Evolutionary conservation across 2,329 filamentous ascomycete species (phyloP), one percentile per base, ranked within the genome.

Genomic region (Beauveria rudraprayagi): DNA sequence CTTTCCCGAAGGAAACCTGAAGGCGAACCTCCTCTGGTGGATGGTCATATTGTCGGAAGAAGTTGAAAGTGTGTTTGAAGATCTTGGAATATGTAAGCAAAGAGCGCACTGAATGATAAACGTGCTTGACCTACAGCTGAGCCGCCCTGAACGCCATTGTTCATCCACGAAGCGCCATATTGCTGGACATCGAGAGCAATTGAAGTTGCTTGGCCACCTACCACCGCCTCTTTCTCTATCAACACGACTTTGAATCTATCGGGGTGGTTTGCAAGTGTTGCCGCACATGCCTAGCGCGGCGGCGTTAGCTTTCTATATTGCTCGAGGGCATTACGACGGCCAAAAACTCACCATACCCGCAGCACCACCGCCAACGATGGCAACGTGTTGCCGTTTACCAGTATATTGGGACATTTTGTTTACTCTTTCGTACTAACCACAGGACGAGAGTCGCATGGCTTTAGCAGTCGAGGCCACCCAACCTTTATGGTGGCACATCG

Each of bases 31-130:
- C 80, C 65, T 84, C 77, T 3, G 84, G 77, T 56, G 80, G 76
- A 66, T 81, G 78, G 14, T 80, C 80, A 64, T 86, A 80, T 55
- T 80, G 75, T 5, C 78, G 75, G 67, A 87, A 87, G 78, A 86
- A 86, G 57, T 82, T 83, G 76, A 87, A 82, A 0, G 84, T 87
- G 67, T 88, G 85, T 67, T 87, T 83, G 72, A 88, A 88, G 65
- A 87, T 87, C 73, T 85, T 75, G 46, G 14, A n/a, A 28, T 40
- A 3, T 22, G 50, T 51, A 19, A 46, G 50, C 51, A 43, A 26
- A 6, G 9, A 34, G 14, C 2, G 14, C 5, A 5, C 14, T 17
- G n/a, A 3, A 24, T 17, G n/a, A 7, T n/a, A n/a, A 28, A 7
- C 2, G 17, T 8, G 17, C n/a, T 1, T 5, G 17, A 62, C 67